phyloP scores from a whole-genome alignment of 106 monocot species.

The Acanthochlamys bracteata region DNA sequence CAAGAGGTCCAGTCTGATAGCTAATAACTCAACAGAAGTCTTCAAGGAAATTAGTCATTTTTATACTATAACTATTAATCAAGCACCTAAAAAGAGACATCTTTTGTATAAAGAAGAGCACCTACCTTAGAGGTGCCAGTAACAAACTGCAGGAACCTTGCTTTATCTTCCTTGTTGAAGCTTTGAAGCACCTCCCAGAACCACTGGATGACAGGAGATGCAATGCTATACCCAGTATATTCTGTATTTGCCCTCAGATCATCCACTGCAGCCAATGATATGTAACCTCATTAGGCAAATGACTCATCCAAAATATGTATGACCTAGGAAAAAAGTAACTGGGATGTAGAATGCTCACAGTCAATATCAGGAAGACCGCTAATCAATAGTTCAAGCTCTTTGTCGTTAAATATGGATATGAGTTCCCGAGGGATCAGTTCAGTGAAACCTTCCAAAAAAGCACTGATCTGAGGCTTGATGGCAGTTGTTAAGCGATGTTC shows the following conservation, averaged over 20 bases:
- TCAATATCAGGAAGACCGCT: conserved; percentile 99
- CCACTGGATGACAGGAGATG: conserved; percentile 95
- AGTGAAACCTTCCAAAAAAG: conserved; percentile 94
- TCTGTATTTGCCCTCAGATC: conserved; percentile 92
- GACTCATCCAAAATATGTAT: background rate
- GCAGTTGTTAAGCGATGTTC: conserved; percentile 94
- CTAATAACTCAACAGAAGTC: no score
- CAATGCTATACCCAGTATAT: conserved; percentile 94
- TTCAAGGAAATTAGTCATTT: no score
- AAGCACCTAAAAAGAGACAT: background rate
- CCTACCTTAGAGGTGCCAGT: conserved; percentile 97
- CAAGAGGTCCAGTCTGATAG: no score
- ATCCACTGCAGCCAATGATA: conserved; percentile 51
- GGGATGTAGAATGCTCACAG: conserved; percentile 38
- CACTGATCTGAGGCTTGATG: conserved; percentile 90
- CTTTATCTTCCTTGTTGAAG: conserved; percentile 98
- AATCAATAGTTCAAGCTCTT: conserved; percentile 92
- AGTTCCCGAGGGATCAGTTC: conserved; percentile 74
- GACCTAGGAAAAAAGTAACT: background rate
- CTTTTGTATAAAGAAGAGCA: background rate
- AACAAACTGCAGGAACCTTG: conserved; percentile 94
- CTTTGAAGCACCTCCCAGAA: conserved; percentile 98
- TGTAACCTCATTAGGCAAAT: background rate
- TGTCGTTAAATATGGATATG: conserved; percentile 96
- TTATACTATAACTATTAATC: background rate